A percentile compares a stretch with the other conserved stretches of the same genome.
phyloP scores from a whole-genome alignment of 768 basidiomycete genomes.

The Cyclocybe aegerita region DNA sequence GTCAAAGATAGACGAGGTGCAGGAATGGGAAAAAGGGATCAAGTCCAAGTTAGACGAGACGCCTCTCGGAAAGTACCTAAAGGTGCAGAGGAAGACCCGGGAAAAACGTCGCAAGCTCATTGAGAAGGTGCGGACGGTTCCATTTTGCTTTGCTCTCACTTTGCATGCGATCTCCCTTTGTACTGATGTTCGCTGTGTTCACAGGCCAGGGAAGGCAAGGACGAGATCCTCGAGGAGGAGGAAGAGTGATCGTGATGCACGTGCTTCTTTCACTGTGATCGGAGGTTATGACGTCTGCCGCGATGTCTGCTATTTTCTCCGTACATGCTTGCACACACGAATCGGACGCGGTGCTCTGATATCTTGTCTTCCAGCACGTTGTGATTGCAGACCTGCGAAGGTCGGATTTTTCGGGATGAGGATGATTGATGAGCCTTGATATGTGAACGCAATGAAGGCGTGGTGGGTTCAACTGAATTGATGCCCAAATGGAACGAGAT shows the following conservation, averaged over 20 bases:
- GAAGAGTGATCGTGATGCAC: slow-evolving; percentile 5
- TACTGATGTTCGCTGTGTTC: slow-evolving; percentile 2
- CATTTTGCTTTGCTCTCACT: slow-evolving; percentile 4
- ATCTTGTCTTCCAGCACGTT: too few relatives aligned
- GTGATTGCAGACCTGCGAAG: too few relatives aligned
- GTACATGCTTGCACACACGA: neutral
- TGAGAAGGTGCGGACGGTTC: slow-evolving; percentile 58
- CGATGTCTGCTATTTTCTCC: neutral
- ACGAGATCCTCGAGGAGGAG: slow-evolving; percentile 62
- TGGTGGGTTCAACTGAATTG: neutral
- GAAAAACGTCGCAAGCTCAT: slow-evolving; percentile 69
- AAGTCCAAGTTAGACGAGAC: slow-evolving; percentile 60
- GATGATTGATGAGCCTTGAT: too few relatives aligned
- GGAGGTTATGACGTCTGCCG: neutral
- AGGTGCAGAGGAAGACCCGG: slow-evolving; percentile 77
- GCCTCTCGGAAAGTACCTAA: slow-evolving; percentile 81
- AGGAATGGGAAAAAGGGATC: slow-evolving; percentile 67
- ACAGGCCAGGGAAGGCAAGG: slow-evolving; percentile 71
- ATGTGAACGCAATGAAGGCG: neutral
- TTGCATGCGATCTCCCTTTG: slow-evolving; percentile 15
- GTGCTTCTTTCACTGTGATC: neutral
- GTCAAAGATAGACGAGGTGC: slow-evolving; percentile 64
- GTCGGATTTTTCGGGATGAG: too few relatives aligned
- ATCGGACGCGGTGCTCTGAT: too few relatives aligned
- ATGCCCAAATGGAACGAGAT: too few relatives aligned